A percentile compares a stretch with the other conserved stretches of the same genome.
Evolutionary conservation across 352 stramenopile genomes (phyloP).

Genomic region (Phytopythium montanum): DNA sequence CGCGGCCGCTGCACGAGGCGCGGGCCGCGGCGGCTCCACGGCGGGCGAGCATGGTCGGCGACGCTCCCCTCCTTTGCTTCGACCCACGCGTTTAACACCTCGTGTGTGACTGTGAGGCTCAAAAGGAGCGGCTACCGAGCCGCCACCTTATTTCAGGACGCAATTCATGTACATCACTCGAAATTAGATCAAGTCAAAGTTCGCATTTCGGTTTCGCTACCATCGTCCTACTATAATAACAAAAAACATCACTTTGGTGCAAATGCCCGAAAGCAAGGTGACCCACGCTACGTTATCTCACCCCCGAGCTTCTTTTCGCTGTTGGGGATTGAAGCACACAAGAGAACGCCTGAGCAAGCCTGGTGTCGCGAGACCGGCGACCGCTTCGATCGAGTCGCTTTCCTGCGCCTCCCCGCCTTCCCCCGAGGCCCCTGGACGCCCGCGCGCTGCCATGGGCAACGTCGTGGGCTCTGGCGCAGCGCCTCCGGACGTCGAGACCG

Average conservation of each 20-base stretch:
- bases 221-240: too few relatives aligned
- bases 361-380: not conserved
- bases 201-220: too few relatives aligned
- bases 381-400: not conserved
- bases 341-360: not conserved
- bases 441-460: constrained; percentile 47
- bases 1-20: constrained; percentile 3
- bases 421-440: not conserved
- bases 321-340: not conserved
- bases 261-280: not conserved
- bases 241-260: too few relatives aligned
- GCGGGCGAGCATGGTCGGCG: constrained; percentile 16
- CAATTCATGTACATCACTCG: not conserved
- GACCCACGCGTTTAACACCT: not conserved
- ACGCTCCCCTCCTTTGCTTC: not conserved
- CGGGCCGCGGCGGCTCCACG: constrained; percentile 11
- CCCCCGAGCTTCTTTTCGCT: not conserved
- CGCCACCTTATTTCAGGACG: not conserved
- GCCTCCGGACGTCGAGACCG: constrained; percentile 10
- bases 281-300: not conserved
- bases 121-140: not conserved
- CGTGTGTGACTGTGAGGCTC: not conserved
- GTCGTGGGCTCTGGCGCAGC: constrained; percentile 53
- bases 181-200: not conserved
- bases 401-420: not conserved